Evolutionary conservation across 371 early-diverging fungal genomes (phyloP).

Genomic region (Circinella umbellata): DNA sequence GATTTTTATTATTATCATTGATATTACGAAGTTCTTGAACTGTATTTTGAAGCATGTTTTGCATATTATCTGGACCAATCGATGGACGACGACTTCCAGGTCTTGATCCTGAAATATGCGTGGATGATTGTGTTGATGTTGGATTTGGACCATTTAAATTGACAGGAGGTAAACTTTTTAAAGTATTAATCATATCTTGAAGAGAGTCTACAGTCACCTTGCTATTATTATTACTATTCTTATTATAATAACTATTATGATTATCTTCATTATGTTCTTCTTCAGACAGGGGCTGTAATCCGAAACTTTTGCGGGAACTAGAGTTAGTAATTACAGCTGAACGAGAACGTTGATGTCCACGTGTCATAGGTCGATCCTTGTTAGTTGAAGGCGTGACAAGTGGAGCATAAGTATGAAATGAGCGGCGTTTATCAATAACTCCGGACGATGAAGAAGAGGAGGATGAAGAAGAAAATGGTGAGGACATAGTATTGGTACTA

Average conservation of each 20-base stretch:
- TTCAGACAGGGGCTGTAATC: conserved; percentile 35
- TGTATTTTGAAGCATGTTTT: conserved; percentile 28
- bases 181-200: conserved; percentile 51
- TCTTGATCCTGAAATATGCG: background rate
- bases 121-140: conserved; percentile 12
- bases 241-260: too few species aligned
- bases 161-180: conserved; percentile 49
- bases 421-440: conserved; percentile 18
- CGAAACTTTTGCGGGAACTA: conserved; percentile 22
- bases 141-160: conserved; percentile 14
- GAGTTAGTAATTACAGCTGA: conserved; percentile 45
- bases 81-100: conserved; percentile 10
- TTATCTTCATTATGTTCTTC: conserved; percentile 9
- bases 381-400: conserved; percentile 1
- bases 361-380: conserved; percentile 18
- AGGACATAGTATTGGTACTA: background rate
- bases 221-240: conserved; percentile 8
- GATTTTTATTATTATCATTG: conserved; percentile 10
- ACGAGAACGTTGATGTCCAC: conserved; percentile 49
- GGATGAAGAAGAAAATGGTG: background rate
- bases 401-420: conserved; percentile 17
- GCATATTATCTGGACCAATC: conserved; percentile 26
- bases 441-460: background rate
- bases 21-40: conserved; percentile 36
- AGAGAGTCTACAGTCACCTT: conserved; percentile 42